These are phyloP conservation scores for Aristolochia fimbriata DNA, from an alignment of 164 flowering plant species.

Conservation along the genomic window DNA sequence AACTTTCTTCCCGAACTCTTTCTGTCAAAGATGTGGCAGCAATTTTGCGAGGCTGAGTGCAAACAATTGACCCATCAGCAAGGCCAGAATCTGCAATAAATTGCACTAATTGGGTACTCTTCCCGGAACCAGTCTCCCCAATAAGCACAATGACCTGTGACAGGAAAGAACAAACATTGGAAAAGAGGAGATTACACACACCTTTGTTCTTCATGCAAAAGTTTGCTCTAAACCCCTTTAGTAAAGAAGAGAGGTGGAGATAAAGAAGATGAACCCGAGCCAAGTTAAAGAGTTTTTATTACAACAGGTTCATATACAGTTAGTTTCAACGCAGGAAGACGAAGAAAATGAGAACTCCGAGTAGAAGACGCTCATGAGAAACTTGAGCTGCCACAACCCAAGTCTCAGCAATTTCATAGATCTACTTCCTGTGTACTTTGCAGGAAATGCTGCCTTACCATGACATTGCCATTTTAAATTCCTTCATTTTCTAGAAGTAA, in stretches of 20 bases:
- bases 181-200: neutral
- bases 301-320: neutral
- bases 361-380: no score
- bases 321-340: neutral
- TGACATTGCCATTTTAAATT: no score
- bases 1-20: constrained; percentile 71
- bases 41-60: constrained; percentile 96
- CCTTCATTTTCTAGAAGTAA: no score
- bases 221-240: neutral
- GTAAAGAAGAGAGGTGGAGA: no score
- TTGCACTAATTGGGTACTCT: constrained; percentile 93
- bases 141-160: constrained; percentile 66
- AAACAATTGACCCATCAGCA: constrained; percentile 44
- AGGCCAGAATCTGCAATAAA: constrained; percentile 80
- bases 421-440: no score
- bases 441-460: no score
- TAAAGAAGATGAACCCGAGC: neutral
- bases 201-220: neutral
- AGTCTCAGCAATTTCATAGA: no score
- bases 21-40: constrained; percentile 79
- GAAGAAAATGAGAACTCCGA: no score
- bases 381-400: neutral
- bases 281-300: neutral
- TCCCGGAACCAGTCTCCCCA: constrained; percentile 99
- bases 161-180: neutral